phyloP scores from a whole-genome alignment of 495 filamentous ascomycete genomes.

The Podospora pseudopauciseta region DNA sequence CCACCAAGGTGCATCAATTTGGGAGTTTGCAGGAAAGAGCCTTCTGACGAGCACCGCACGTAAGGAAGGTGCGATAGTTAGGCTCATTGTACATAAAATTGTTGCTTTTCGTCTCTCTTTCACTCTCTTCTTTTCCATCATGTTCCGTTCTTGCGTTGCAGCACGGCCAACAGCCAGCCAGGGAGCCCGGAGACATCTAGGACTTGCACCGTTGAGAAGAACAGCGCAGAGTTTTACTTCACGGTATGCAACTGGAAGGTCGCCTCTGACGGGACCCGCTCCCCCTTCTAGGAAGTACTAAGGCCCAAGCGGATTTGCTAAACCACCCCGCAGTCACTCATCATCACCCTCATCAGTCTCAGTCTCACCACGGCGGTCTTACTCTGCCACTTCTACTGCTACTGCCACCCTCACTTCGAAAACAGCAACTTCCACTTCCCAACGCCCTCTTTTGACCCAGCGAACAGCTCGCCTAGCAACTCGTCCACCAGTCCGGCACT shows the following conservation, averaged over 20 bases:
- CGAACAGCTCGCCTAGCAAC: constrained; percentile 6
- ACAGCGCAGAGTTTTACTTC: constrained; percentile 27
- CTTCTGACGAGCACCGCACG: constrained; percentile 17
- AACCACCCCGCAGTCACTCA: constrained; percentile 29
- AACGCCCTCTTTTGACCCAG: constrained; percentile 13
- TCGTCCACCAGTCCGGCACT: constrained; percentile 37
- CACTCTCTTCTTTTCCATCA: constrained; percentile 20
- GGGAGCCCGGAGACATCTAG: constrained; percentile 23
- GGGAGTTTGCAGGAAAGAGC: constrained; percentile 10
- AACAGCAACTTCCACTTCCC: constrained; percentile 15
- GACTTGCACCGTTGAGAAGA: constrained; percentile 1
- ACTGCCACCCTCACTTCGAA: not conserved
- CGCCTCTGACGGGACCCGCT: not conserved
- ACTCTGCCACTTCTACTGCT: constrained; percentile 10
- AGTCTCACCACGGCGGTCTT: constrained; percentile 14
- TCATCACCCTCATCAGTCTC: no score
- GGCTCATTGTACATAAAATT: constrained; percentile 22
- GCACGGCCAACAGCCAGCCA: constrained; percentile 24
- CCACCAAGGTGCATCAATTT: not conserved
- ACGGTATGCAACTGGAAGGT: constrained; percentile 16
- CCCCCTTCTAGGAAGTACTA: constrained; percentile 2
- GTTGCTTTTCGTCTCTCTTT: not conserved
- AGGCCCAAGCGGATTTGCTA: constrained; percentile 10
- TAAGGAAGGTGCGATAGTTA: constrained; percentile 24
- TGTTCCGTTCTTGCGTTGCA: constrained; percentile 27